Base-by-base conservation (phyloP, 805 yeast genomes). In the Kodamaea kakaduensis region DNA sequence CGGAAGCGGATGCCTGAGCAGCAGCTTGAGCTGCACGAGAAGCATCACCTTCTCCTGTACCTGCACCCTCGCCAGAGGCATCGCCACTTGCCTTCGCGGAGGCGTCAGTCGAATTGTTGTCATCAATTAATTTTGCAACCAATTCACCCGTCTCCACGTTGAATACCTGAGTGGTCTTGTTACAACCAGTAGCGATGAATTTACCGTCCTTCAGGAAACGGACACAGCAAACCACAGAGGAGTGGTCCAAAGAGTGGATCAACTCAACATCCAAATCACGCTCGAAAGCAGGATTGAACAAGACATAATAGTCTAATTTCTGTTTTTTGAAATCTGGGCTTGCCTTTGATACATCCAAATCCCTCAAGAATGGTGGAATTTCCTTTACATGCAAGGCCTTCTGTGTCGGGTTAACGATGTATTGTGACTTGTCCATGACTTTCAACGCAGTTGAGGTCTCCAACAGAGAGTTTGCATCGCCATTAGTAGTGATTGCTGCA, bases 151-250 rank as follows among this genome's bases (percentile, higher is more conserved):
- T 83, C 51, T 82, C 83, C 33, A 89, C 97, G 47, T 84, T 84
- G 63, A 82, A 90, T 39, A 90, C 96, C 61, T 89, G 96, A 3
- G 97, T 93, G 27, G 94, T 77, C 57, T 88, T 86, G 67, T 90
- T 93, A 69, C 97, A 89, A 32, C 98, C 98, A 10, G 97, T 90
- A 17, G 97, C 98, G 48, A 90, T 71, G 55, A 77, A 85, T 63
- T 84, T 83, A 44, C 97, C 97, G 58, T 87, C 95, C 45, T 78
- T 78, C 40, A 89, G 80, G 68, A 93, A 90, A 43, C 95, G 75
- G 40, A 90, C 97, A 62, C 97, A 90, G 69, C 97, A 93, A 33
- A 90, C 97, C 29, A 90, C 97, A 2, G 95, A 84, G 10, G 88
- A 75, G 66, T 93, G 97, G 56, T 85, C 95, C 48, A 90, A 75